Evolutionary conservation across 441 rosid genomes (phyloP).

Genomic region (Brassica balearica): DNA sequence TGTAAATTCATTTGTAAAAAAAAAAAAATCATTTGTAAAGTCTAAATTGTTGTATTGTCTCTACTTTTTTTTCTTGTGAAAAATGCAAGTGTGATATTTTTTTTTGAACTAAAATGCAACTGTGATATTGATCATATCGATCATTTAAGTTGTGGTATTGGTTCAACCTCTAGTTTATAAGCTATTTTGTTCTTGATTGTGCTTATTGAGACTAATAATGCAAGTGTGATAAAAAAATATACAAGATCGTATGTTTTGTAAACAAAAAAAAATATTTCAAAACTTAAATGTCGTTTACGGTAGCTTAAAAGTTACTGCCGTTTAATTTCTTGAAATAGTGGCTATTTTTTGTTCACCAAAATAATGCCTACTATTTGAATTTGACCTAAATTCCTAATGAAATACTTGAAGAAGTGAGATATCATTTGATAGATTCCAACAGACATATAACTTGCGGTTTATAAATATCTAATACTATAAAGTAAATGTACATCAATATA

Average conservation of each 20-base stretch:
- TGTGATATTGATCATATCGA: background rate
- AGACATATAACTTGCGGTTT: background rate
- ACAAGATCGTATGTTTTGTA: background rate
- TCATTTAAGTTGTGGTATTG: background rate
- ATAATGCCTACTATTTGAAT: background rate
- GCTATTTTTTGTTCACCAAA: too few relatives aligned
- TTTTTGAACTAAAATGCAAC: background rate
- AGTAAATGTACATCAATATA: background rate
- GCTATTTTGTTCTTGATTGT: background rate
- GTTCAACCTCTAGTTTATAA: background rate
- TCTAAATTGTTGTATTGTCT: background rate
- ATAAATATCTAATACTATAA: background rate
- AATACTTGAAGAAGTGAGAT: background rate
- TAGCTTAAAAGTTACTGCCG: background rate
- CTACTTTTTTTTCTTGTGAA: background rate
- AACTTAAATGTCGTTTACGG: background rate
- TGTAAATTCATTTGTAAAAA: background rate
- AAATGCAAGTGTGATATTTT: background rate
- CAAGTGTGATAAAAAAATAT: too few relatives aligned
- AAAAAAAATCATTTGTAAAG: background rate
- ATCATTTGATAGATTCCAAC: slow-evolving; percentile 13
- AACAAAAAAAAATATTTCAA: background rate
- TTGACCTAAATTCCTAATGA: background rate
- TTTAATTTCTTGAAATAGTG: background rate
- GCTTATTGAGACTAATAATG: background rate